Base-by-base conservation (phyloP, 2,329 filamentous ascomycete species). In the Corniculantispora saksenae region DNA sequence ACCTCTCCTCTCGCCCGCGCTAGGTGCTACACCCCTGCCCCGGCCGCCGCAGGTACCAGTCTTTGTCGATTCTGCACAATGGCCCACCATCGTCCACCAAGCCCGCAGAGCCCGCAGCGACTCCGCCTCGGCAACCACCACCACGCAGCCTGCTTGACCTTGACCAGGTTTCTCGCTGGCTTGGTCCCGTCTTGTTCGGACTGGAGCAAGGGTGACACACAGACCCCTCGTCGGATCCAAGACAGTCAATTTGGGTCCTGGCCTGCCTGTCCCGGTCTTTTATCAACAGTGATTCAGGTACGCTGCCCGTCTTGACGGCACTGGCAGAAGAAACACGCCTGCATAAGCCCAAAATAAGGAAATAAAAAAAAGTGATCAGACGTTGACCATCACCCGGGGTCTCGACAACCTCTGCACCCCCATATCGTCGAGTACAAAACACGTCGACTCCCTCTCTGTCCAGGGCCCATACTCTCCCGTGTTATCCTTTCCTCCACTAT, bases 151-250 rank as follows among this genome's bases (percentile, higher is more conserved):
- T 61, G 38, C 38, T 43, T 56, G 29, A 29, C 21, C 29, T 56
- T 56, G 25, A 19, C n/a, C n/a, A n/a, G 23, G 43, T 47, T 59
- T n/a, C n/a, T n/a, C 40, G 56, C 43, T 45, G 40, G 35, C 59
- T 61, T 61, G 48, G 55, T 58, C 47, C 61, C 35, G 60, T 56
- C 61, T 58, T 51, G 56, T 55, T 55, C 64, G 25, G 50, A 43
- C 64, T 48, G 59, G 58, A 35, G 58, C 58, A 73, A 69, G 73
- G 71, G 69, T 72, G 70, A 66, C 69, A 72, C 72, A 78, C 76
- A 75, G 74, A 75, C 73, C 72, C 69, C 74, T 72, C 68, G 69
- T 70, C 65, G 67, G 66, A 70, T 57, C 66, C 70, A 64, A 76
- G 71, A 77, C 74, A 76, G 73, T 76, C 71, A 70, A 68, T 73